Base-by-base conservation (phyloP, 495 filamentous ascomycete species). In the Aeminium ludgeri region DNA sequence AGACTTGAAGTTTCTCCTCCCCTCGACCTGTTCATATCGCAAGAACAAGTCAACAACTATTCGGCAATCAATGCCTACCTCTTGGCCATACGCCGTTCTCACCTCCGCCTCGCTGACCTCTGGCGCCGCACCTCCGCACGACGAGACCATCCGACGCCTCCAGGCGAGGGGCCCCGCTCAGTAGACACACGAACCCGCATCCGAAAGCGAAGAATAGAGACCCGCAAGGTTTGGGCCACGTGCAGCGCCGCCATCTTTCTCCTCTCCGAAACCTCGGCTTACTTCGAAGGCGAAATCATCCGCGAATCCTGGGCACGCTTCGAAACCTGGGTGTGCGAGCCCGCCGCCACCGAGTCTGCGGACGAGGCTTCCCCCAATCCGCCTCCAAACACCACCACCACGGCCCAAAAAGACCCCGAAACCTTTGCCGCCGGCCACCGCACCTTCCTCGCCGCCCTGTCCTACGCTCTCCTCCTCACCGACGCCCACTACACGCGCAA, bases 201-300 rank as follows among this genome's bases (percentile, higher is more conserved):
- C 77, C 37, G 66, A 41, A 18, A 40, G 19, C 20, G 44, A 10
- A 16, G 13, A 1, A 37, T 13, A 6, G 27, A 32, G 10, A 41
- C 33, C 7, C 67, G 89, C 8, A 78, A 69, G 16, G 68, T 86
- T 0, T 97, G 89, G 87, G 86, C 86, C 2, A 86, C 80, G 1
- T 70, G 76, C 45, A 79, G 79, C 49, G 80, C 82, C 2, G 80
- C 82, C 0, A 66, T 87, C 1, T 93, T 92, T 60, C 80, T 95
- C 45, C 65, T 97, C 2, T 80, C 80, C 1, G 86, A 94, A 46
- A 73, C 80, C 10, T 79, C 84, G 41, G 73, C 71, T 10, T 95
- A 89, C 48, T 76, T 95, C 45, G 86, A 94, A 54, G 83, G 81
- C 2, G 85, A 95, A 55, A 78, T 95, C 1, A 73, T 94, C 13